Evolutionary conservation across 1,284 basidiomycete genomes (phyloP), one percentile per base, ranked within the genome.

Genomic region (Austroboletus rostrupii): DNA sequence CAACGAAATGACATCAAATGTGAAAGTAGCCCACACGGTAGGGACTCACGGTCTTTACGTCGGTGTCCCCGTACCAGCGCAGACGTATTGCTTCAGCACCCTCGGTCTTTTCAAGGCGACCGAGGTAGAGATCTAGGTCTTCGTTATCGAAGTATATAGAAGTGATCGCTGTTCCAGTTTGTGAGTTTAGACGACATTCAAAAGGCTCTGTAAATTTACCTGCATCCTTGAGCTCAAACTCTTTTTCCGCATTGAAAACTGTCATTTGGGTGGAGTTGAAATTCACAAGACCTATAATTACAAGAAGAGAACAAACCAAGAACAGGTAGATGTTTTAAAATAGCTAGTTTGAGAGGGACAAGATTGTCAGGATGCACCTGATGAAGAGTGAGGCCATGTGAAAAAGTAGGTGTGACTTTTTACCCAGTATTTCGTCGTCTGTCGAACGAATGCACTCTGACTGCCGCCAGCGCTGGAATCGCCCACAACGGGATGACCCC

Each of bases 371-470:
- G 89, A 67, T 97, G 94, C 1, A 96, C 87, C 87, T 90, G 40
- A 49, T n/a, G 44, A 29, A 10, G 14, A 11, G 16, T 54, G 20
- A 65, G 58, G 46, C 5, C 13, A 23, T 4, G 19, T 44, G 31
- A 7, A n/a, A 41, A 13, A 29, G 45, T 3, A 29, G 37, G 48
- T n/a, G 32, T 17, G 32, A 49, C 20, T 19, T 68, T 74, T 54
- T 59, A 92, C 96, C 96, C 96, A 99, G 69, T 99, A 99, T 70
- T 99, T 99, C 16, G 96, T 99, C 33, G 96, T 99, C 70, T 97
- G 94, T 45, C 96, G 77, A 11, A 98, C 93, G 62, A 99, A 99
- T 0, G 96, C 97, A 61, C 91, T 96, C 73, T 99, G 96, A 57
- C 74, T 90, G 2, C 96, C 96, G 45, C 96, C 96, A 2, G 96